A percentile compares a stretch with the other conserved stretches of the same genome.
These are phyloP conservation scores for Solanum ahanhuiri DNA, from an alignment of 257 asterid genomes.

Conservation along the genomic window DNA sequence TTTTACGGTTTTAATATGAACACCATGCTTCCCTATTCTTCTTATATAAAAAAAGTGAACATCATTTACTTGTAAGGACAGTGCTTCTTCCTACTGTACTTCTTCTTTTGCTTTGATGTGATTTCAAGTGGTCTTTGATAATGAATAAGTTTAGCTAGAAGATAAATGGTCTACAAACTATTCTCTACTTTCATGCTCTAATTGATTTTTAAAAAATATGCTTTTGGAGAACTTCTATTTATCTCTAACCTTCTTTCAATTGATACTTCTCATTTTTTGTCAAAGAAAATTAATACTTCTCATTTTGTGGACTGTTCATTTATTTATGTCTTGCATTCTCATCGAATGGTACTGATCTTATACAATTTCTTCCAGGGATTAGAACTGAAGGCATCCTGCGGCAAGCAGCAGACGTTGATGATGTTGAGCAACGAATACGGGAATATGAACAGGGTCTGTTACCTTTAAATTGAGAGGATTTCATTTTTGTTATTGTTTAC, in stretches of 20 bases:
- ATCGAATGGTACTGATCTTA: slow-evolving; percentile 16
- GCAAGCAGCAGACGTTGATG: slow-evolving; percentile 99
- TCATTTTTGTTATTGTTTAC: background rate
- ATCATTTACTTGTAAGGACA: background rate
- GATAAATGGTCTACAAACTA: background rate
- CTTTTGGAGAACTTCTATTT: background rate
- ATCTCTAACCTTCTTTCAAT: background rate
- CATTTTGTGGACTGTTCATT: background rate
- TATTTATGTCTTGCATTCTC: background rate
- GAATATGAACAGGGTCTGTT: slow-evolving; percentile 88
- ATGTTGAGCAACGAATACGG: slow-evolving; percentile 78
- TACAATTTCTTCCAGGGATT: slow-evolving; percentile 44
- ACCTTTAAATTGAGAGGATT: background rate
- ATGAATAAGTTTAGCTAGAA: background rate
- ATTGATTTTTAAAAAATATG: background rate
- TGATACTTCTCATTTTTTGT: background rate
- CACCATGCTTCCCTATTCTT: background rate
- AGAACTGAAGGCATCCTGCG: slow-evolving; percentile 89
- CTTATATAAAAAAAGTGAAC: background rate
- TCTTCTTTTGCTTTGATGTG: background rate
- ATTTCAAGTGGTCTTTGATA: background rate
- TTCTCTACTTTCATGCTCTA: background rate
- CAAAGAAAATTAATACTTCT: background rate
- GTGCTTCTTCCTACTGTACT: background rate
- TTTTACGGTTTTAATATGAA: background rate